These are phyloP conservation scores for Cutaneotrichosporon sp. DNA, from an alignment of 1,284 basidiomycete genomes.

Conservation along the genomic window DNA sequence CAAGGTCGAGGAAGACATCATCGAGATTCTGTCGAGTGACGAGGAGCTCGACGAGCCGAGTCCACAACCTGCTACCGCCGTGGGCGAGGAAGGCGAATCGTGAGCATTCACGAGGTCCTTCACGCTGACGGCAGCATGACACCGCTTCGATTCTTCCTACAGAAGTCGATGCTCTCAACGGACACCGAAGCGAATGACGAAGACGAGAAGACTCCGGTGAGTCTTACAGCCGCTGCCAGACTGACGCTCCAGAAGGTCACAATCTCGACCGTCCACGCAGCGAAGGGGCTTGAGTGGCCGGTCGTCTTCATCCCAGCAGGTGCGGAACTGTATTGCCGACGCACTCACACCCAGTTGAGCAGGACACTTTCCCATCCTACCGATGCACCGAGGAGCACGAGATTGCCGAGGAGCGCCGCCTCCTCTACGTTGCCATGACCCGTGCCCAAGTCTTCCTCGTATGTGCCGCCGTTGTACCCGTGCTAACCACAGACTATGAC, in stretches of 20 bases:
- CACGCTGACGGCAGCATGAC: slow-evolving; percentile 58
- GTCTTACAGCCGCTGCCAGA: neutral
- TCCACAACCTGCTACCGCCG: neutral
- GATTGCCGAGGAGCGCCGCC: slow-evolving; percentile 75
- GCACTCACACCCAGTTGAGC: slow-evolving; percentile 61
- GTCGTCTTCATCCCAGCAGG: slow-evolving; percentile 56
- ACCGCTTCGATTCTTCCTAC: slow-evolving; percentile 75
- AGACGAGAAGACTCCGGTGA: slow-evolving; percentile 43
- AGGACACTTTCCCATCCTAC: slow-evolving; percentile 76
- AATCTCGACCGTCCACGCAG: slow-evolving; percentile 83
- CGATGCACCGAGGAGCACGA: slow-evolving; percentile 65
- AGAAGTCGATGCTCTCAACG: slow-evolving; percentile 81
- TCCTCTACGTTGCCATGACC: slow-evolving; percentile 89
- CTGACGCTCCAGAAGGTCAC: slow-evolving; percentile 68
- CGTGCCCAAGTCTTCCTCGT: slow-evolving; percentile 73
- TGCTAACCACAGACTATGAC: slow-evolving; percentile 41
- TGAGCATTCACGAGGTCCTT: slow-evolving; percentile 6
- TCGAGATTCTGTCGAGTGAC: slow-evolving; percentile 43
- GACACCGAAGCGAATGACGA: slow-evolving; percentile 68
- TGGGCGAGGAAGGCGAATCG: slow-evolving; percentile 14
- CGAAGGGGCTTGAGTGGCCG: slow-evolving; percentile 92
- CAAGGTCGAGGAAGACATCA: slow-evolving; percentile 30
- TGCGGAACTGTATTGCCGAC: slow-evolving; percentile 20
- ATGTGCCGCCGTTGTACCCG: slow-evolving; percentile 8
- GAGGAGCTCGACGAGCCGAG: slow-evolving; percentile 32